Evolutionary conservation across 441 rosid genomes (phyloP), one percentile per base, ranked within the genome.

Genomic region (Manihot esculenta): DNA sequence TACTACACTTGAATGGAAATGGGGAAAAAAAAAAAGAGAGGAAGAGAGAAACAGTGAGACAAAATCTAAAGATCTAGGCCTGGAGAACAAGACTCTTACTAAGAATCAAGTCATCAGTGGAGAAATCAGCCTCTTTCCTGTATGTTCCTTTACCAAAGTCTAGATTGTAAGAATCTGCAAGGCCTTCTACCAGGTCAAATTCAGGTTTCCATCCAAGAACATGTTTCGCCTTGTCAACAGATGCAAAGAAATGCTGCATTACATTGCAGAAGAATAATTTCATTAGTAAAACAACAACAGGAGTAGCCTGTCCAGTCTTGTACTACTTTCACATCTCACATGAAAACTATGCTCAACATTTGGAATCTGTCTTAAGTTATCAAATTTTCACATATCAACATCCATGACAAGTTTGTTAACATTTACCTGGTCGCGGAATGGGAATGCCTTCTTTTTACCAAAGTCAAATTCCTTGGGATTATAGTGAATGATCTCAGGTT

Each of bases 371-470:
- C n/a, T 49, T 1, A 6, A 49, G 21, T 49, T 3, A 18, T 49
- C 20, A 49, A 49, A 15, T 18, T 49, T 49, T 18, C 18, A 12
- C 10, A 7, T 15, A 33, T 11, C 5, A 41, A 58, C 24, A 33
- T 5, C 9, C 1, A 20, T 56, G 23, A 33, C 12, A 14, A 48
- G 17, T 69, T 62, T 57, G 60, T 49, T 53, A 24, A 54, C 18
- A 44, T 56, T 81, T 84, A 90, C 99, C 98, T 89, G 96, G 74
- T 94, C 98, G 17, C 99, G 90, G 91, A 92, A 94, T 59, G 98
- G 99, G 79, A 94, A 94, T 12, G 99, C 89, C 81, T 94, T 92
- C 92, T 94, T 94, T 77, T 94, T 92, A 14, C 98, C 99, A 33
- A 90, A 90, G 76, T 94, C 96, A 20, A 89, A 92, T 44, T 92